Base-by-base conservation (phyloP, 352 stramenopile species). In the Phytophthora sojae region DNA sequence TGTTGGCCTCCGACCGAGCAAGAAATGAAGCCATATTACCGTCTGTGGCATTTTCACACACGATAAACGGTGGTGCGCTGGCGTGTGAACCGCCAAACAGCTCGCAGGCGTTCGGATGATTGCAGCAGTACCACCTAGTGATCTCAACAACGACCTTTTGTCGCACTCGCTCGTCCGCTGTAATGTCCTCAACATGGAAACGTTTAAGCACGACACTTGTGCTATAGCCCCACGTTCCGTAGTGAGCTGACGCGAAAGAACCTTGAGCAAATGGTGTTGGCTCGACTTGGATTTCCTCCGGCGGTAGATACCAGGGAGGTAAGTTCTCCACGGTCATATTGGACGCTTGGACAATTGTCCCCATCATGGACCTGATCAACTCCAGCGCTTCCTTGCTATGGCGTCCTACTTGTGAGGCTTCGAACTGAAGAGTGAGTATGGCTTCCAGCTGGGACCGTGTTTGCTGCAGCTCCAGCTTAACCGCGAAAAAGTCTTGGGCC, bases 11-110 rank as follows among this genome's bases (percentile, higher is more conserved):
- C 14, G 68, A 64, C 0, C 12, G n/a, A n/a, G 55, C 49, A 29
- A 77, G 53, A 5, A 64, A 74, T 0, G 29, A 56, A 30, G 29
- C 14, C 23, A 78, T 45, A 45, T 73, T 73, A 6, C 71, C 64
- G 29, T 72, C 50, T 5, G 4, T 47, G 3, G 69, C 65, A 39
- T 81, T 60, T 50, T 81, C 69, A 29, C 59, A 73, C 3, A 81
- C 62, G 3, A 81, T 61, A 14, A 78, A 69, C 5, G 66, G 61
- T 1, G 74, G 66, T 0, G 49, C 60, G 11, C 62, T 65, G 1
- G 81, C 69, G 35, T 83, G 69, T 2, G 45, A 83, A 0, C 66
- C 76, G 2, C 69, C 69, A 26, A 69, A 76, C 29, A 83, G 68
- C 37, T 72, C 72, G 42, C 75, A 19, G 12, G 79, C 50, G 39